Base-by-base conservation (phyloP, 257 asterid genomes). In the Ilex aquifolium region DNA sequence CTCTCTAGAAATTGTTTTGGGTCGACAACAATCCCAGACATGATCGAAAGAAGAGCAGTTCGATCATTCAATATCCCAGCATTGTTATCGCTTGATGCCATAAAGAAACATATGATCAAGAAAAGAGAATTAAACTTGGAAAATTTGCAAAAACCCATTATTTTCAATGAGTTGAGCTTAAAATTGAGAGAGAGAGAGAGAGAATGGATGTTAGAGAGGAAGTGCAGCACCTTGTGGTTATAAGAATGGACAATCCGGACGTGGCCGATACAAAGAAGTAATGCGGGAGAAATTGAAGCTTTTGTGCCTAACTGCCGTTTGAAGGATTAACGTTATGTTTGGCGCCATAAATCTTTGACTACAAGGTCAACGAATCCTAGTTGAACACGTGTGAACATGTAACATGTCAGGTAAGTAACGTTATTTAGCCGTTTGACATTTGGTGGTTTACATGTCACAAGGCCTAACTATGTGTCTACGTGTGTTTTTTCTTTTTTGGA, bases 381-480 rank as follows among this genome's bases (percentile, higher is more conserved):
- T n/a, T 31, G 15, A 72, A 77, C 91, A 78, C 82, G 74, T 85
- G 95, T 69, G 77, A 44, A 74, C 32, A 42, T 39, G 67, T 15
- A 0, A 66, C 56, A 30, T 65, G 68, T 74, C 74, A 73, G 53
- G 74, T 75, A 49, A 5, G 48, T 53, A 36, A 50, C 64, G 69
- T 59, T 69, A 42, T 58, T 51, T 58, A 49, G 61, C 46, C 65
- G 60, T 60, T 53, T 44, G 71, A 69, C 56, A 57, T 64, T 72
- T 50, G 79, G 84, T 81, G 91, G 80, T 80, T 79, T 79, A 78
- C 89, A 84, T 87, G 95, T 82, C 91, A 85, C 68, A 65, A 76
- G 82, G 84, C 94, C 94, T 83, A 83, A 90, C 82, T 64, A 65
- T 27, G 17, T 56, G 70, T 21, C 27, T 21, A 0, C 1, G 48